Conservation (phyloP, 2,329 filamentous ascomycete genomes). For the Bipolaris oryzae region DNA sequence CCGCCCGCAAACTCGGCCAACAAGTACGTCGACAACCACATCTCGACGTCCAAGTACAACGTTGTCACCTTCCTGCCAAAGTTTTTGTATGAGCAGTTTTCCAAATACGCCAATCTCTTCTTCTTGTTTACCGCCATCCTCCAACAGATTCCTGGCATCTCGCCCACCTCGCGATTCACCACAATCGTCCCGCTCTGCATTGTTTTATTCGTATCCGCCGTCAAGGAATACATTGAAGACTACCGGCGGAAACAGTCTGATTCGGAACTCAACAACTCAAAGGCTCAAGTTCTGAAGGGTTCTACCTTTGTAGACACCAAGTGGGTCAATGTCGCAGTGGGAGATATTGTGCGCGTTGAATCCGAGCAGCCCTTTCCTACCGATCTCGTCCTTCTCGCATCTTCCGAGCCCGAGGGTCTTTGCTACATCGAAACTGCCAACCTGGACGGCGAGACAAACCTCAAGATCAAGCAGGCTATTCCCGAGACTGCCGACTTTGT, state of each 20-base stretch:
- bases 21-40: slow-evolving; percentile 95
- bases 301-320: slow-evolving; percentile 83
- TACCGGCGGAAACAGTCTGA: slow-evolving; percentile 88
- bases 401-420: slow-evolving; percentile 93
- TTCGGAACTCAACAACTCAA: slow-evolving; percentile 84
- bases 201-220: slow-evolving; percentile 90
- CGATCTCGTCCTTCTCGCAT: slow-evolving; percentile 88
- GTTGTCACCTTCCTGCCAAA: slow-evolving; percentile 90
- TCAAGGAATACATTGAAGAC: slow-evolving; percentile 93
- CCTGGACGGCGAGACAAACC: slow-evolving; percentile 94
- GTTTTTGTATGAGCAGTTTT: slow-evolving; percentile 97
- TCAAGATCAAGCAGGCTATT: slow-evolving; percentile 98
- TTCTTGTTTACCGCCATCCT: slow-evolving; percentile 96
- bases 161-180: slow-evolving; percentile 92
- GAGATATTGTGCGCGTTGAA: slow-evolving; percentile 90
- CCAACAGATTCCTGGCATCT: slow-evolving; percentile 94
- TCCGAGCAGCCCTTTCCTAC: slow-evolving; percentile 95
- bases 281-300: slow-evolving; percentile 80
- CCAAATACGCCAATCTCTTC: slow-evolving; percentile 98
- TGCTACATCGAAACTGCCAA: slow-evolving; percentile 99
- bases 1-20: slow-evolving; percentile 86
- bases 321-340: slow-evolving; percentile 93
- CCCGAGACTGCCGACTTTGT: slow-evolving; percentile 90
- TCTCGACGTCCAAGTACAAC: slow-evolving; percentile 98
- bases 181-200: slow-evolving; percentile 93